phyloP scores from a whole-genome alignment of 192 early-diverging fungal species.

The Thamnidium elegans region DNA sequence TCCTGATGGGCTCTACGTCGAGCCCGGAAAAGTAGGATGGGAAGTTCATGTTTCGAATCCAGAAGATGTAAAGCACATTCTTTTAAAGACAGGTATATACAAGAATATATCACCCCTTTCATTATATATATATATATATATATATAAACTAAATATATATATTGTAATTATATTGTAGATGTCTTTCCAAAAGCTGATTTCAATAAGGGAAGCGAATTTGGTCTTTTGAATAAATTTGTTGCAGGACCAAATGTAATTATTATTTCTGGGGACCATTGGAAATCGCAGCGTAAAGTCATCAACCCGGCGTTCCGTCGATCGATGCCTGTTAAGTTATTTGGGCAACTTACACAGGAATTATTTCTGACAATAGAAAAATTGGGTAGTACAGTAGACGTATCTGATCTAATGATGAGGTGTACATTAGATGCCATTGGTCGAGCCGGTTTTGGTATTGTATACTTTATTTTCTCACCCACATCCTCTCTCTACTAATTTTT shows the following conservation, averaged over 20 bases:
- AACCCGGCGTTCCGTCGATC: slow-evolving; percentile 33
- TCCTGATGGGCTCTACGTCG: neutral
- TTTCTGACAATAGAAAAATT: neutral
- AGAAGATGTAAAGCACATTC: neutral
- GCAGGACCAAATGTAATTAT: no score
- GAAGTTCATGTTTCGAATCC: neutral
- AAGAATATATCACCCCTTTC: no score
- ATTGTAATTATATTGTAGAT: no score
- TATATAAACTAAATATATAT: no score
- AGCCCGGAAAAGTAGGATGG: neutral
- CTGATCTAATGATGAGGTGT: slow-evolving; percentile 18
- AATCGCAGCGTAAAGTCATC: slow-evolving; percentile 4
- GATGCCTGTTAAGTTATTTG: slow-evolving; percentile 27
- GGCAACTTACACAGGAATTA: slow-evolving; percentile 5
- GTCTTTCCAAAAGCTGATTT: neutral
- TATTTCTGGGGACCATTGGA: no score
- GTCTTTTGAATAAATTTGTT: no score
- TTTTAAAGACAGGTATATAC: neutral
- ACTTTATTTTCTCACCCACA: no score
- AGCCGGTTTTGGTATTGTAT: slow-evolving; percentile 32
- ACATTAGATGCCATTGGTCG: slow-evolving; percentile 32
- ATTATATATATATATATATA: no score
- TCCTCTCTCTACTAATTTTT: no score
- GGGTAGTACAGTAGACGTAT: slow-evolving; percentile 4
- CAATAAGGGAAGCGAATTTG: no score